A percentile compares a stretch with the other conserved stretches of the same genome.
These are phyloP conservation scores for Magnusiomyces fungicola DNA, from an alignment of 1,139 yeast genomes.

Conservation along the genomic window DNA sequence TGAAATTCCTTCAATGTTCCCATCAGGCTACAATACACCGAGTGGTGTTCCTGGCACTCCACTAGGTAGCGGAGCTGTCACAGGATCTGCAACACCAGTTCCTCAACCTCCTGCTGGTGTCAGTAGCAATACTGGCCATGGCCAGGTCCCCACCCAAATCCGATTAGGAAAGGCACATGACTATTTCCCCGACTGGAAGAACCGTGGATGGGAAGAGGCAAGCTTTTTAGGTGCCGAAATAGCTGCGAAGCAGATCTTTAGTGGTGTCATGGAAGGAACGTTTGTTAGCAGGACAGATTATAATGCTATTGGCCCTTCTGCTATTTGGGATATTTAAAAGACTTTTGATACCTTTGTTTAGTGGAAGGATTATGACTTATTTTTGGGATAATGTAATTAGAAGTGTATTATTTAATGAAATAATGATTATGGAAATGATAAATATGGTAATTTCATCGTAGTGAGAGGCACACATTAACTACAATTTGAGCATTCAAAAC, in stretches of 20 bases:
- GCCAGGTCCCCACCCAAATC: constrained; percentile 73
- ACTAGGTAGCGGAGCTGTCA: constrained; percentile 20
- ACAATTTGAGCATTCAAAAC: no score
- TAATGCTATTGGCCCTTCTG: constrained; percentile 68
- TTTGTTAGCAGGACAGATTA: constrained; percentile 68
- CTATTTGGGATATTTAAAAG: constrained; percentile 43
- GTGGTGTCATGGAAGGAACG: constrained; percentile 48
- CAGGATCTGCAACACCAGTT: constrained; percentile 11
- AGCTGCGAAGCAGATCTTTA: constrained; percentile 76
- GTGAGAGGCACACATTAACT: no score
- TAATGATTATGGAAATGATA: no score
- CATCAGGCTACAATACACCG: constrained; percentile 32
- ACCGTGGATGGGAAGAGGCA: constrained; percentile 70
- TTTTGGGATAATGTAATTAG: no score
- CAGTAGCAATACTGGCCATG: constrained; percentile 25
- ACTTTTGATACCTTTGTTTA: no score
- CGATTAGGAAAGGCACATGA: constrained; percentile 72
- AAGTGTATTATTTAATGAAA: no score
- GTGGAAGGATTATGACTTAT: no score
- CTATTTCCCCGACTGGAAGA: constrained; percentile 94
- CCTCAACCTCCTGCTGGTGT: not conserved
- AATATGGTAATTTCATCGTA: no score
- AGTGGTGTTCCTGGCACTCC: constrained; percentile 17
- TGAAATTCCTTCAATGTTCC: constrained; percentile 33
- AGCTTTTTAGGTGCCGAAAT: constrained; percentile 81